Percentiles rank a stretch among this genome's conserved stretches.
These are phyloP conservation scores for Phoma sp. DNA, from an alignment of 2,329 filamentous ascomycete species.

Conservation along the genomic window DNA sequence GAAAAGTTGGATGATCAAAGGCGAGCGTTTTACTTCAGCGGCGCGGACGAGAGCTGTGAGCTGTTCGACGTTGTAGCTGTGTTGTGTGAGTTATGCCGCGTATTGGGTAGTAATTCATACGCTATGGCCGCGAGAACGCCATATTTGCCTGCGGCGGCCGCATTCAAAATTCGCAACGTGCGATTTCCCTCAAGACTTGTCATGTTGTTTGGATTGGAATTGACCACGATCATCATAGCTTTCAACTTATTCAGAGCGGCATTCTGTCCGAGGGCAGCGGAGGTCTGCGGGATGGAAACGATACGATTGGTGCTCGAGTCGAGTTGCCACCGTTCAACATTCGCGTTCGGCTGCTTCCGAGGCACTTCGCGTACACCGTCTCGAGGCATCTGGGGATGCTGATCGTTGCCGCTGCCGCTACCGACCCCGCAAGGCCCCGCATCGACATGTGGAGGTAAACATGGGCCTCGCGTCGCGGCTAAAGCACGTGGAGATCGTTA, in stretches of 20 bases:
- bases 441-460: too few relatives aligned
- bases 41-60: constrained; percentile 45
- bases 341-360: background rate
- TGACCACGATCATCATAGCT: too few relatives aligned
- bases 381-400: constrained; percentile 25
- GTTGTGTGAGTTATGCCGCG: background rate
- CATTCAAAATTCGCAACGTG: constrained; percentile 60
- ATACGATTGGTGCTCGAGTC: constrained; percentile 17
- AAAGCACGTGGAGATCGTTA: background rate
- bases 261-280: constrained; percentile 5
- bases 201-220: constrained; percentile 17
- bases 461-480: constrained; percentile 11
- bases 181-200: constrained; percentile 30
- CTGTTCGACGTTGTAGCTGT: constrained; percentile 47
- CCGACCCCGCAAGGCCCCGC: too few relatives aligned
- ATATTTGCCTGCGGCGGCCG: constrained; percentile 63
- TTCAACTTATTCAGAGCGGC: constrained; percentile 5
- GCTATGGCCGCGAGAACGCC: constrained; percentile 61
- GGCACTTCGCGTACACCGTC: constrained; percentile 27
- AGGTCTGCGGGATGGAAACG: constrained; percentile 8
- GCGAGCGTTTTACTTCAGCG: constrained; percentile 44
- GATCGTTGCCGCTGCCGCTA: constrained; percentile 1
- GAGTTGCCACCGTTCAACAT: background rate
- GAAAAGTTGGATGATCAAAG: constrained; percentile 48
- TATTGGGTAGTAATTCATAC: constrained; percentile 23